Base-by-base conservation (phyloP, 225 moss, liverwort and hornwort species). In the Asterella californica region DNA sequence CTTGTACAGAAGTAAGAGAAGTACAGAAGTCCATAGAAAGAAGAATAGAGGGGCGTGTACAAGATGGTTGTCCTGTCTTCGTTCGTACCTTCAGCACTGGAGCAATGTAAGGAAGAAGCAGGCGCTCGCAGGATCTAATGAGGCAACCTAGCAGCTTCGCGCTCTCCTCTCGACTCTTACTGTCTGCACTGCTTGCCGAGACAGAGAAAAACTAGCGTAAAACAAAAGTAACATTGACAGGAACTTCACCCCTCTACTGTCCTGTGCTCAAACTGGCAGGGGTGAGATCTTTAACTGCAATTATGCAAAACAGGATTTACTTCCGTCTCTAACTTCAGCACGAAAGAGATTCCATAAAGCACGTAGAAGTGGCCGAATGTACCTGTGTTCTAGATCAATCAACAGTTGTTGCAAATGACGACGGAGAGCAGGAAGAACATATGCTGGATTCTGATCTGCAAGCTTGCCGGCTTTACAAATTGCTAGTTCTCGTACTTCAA, bases 121-220 rank as follows among this genome's bases (percentile, higher is more conserved):
- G 93, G 72, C 92, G 88, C 77, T 99, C 95, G 84, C 95, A 99
- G 9, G 99, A 90, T 63, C 93, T 93, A 76, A 99, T 99, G 80
- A 99, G 87, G 88, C 91, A 93, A 62, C 99, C 99, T 79, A 99
- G 82, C 68, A 95, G 88, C 88, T 92, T 99, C 64, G 99, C 99
- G 86, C 99, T 99, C 78, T 99, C 95, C 86, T 99, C 99, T 76
- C 95, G 91, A 80, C 87, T 93, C 89, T 95, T 99, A 86, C 89
- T 95, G 86, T 99, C 99, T 76, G 90, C 85, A 87, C 99, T 99
- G 90, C 74, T 75, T 83, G 79, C 47, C 65, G 24, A n/a, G 45
- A 18, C 22, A 65, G 19, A 78, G 27, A 45, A 14, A 38, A 36
- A 17, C 9, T 36, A 42, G 7, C 2, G 34, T 18, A 57, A 19